A percentile compares a stretch with the other conserved stretches of the same genome.
These are phyloP conservation scores for Gloeophyllum trabeum DNA, from an alignment of 768 basidiomycete species.

Conservation along the genomic window DNA sequence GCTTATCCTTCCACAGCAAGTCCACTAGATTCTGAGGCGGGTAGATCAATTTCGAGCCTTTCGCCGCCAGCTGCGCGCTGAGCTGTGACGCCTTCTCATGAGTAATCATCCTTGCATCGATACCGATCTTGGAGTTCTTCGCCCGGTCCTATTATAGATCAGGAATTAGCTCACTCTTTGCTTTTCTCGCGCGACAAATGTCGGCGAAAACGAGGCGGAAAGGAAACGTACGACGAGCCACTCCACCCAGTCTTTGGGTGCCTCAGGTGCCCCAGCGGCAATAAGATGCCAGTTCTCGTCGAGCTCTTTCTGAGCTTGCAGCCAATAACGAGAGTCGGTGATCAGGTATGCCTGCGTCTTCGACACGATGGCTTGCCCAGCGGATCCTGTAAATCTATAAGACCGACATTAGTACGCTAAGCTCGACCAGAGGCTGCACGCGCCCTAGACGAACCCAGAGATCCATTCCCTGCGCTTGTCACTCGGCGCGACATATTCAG, in stretches of 20 bases:
- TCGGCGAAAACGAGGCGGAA: slow-evolving; percentile 2
- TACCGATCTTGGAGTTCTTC: slow-evolving; percentile 47
- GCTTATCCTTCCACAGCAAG: slow-evolving; percentile 71
- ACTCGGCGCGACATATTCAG: slow-evolving; percentile 67
- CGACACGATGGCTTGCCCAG: slow-evolving; percentile 64
- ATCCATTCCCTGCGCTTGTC: slow-evolving; percentile 76
- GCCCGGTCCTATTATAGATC: slow-evolving; percentile 23
- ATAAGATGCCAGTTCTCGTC: slow-evolving; percentile 69
- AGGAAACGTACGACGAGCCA: slow-evolving; percentile 51
- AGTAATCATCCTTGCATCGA: slow-evolving; percentile 79
- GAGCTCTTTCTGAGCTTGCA: slow-evolving; percentile 60
- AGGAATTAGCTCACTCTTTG: slow-evolving; percentile 2
- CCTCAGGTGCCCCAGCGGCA: slow-evolving; percentile 37
- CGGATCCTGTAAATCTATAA: slow-evolving; percentile 50
- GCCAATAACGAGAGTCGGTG: slow-evolving; percentile 77
- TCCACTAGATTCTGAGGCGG: slow-evolving; percentile 82
- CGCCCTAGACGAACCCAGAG: slow-evolving; percentile 42
- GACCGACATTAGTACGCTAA: slow-evolving; percentile 2
- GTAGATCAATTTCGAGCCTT: slow-evolving; percentile 60
- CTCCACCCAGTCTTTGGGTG: slow-evolving; percentile 67
- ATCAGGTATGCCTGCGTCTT: slow-evolving; percentile 59
- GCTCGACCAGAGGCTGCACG: neutral
- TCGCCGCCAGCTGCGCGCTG: slow-evolving; percentile 38
- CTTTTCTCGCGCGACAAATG: too few relatives aligned
- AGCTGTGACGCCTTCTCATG: slow-evolving; percentile 58